These are phyloP conservation scores for Penicillium goetzii DNA, from an alignment of 495 filamentous ascomycete genomes.

Conservation along the genomic window DNA sequence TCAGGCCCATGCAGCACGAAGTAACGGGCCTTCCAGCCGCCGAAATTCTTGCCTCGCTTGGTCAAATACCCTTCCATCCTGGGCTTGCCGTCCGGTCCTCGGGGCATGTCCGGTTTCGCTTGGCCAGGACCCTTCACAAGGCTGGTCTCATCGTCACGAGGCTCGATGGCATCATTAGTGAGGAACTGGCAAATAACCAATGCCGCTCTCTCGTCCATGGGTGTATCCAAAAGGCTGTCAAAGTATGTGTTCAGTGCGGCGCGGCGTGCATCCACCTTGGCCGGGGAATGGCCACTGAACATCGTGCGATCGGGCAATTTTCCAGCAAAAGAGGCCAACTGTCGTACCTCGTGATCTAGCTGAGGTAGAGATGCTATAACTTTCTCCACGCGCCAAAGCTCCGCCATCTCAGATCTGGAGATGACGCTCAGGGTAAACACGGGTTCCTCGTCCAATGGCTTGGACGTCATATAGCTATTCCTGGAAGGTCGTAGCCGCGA, in stretches of 20 bases:
- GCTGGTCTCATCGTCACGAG: conserved; percentile 65
- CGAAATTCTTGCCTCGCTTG: conserved; percentile 96
- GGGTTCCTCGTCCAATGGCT: conserved; percentile 76
- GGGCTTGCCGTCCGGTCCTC: conserved; percentile 65
- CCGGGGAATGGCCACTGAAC: conserved; percentile 91
- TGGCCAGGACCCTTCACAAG: conserved; percentile 51
- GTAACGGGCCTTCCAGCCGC: conserved; percentile 97
- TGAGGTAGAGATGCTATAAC: conserved; percentile 78
- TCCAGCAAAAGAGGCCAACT: conserved; percentile 64
- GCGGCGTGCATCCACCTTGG: conserved; percentile 87
- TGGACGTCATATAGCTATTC: conserved; percentile 74
- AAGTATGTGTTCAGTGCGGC: conserved; percentile 83
- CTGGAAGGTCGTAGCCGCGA: conserved; percentile 91
- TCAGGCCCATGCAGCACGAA: conserved; percentile 90
- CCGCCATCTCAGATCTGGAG: conserved; percentile 72
- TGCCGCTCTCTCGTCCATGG: conserved; percentile 78
- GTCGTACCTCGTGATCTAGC: conserved; percentile 78
- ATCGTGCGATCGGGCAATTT: conserved; percentile 82
- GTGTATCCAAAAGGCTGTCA: conserved; percentile 77
- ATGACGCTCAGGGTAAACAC: conserved; percentile 91
- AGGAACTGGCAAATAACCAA: conserved; percentile 84
- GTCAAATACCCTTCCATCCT: conserved; percentile 91
- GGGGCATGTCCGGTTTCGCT: conserved; percentile 42
- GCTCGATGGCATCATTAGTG: conserved; percentile 81
- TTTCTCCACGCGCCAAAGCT: conserved; percentile 94